Conservation (phyloP, 495 filamentous ascomycete species). For the Aspergillus sparsus region DNA sequence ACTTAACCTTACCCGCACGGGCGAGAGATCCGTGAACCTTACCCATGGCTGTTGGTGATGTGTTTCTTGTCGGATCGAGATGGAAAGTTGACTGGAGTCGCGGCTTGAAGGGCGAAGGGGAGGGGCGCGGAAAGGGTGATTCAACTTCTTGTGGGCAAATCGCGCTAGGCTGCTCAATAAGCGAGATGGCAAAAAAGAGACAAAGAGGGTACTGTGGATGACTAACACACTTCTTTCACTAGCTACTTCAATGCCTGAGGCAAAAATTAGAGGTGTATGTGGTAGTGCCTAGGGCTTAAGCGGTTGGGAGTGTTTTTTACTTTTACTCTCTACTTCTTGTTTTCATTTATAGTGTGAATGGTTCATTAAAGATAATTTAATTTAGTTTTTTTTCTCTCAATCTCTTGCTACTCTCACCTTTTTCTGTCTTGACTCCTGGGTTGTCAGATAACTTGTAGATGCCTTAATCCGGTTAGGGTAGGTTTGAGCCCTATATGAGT, state of each 20-base stretch:
- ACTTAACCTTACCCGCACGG: slow-evolving; percentile 96
- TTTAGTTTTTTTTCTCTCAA: no score
- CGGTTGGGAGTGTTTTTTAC: no score
- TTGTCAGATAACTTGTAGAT: not conserved
- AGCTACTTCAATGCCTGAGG: slow-evolving; percentile 13
- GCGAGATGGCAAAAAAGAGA: slow-evolving; percentile 23
- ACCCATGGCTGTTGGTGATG: slow-evolving; percentile 34
- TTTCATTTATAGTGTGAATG: no score
- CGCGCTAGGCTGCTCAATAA: slow-evolving; percentile 23
- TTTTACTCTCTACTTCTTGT: no score
- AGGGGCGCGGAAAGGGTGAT: slow-evolving; percentile 13
- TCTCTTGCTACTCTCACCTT: not conserved
- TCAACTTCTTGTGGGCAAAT: slow-evolving; percentile 25
- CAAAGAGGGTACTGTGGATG: not conserved
- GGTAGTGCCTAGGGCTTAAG: not conserved
- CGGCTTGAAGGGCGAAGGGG: slow-evolving; percentile 13
- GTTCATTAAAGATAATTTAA: no score
- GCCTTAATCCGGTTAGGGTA: slow-evolving; percentile 19
- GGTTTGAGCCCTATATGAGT: slow-evolving; percentile 24
- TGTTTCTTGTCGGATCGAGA: slow-evolving; percentile 27
- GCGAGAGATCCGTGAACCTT: slow-evolving; percentile 61
- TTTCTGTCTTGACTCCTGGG: not conserved
- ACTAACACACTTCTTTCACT: not conserved
- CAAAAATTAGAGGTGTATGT: not conserved
- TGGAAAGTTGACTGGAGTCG: slow-evolving; percentile 25